Percentiles rank a stretch among this genome's conserved stretches.
These are phyloP conservation scores for Xylaria bambusicola DNA, from an alignment of 495 filamentous ascomycete species.

Conservation along the genomic window DNA sequence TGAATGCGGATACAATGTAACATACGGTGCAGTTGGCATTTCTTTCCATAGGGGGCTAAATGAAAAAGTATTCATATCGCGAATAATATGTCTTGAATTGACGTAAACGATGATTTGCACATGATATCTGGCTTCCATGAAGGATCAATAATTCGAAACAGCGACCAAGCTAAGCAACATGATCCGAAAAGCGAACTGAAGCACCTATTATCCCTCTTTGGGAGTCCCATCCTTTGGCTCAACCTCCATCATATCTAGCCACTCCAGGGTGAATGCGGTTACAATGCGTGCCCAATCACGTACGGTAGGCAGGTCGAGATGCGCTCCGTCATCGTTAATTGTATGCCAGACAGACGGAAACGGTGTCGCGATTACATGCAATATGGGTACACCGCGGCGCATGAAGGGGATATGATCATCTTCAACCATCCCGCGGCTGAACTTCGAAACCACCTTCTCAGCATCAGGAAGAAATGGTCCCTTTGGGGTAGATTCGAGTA, in stretches of 20 bases:
- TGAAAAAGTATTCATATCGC: not conserved
- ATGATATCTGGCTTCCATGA: not conserved
- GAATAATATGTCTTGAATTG: not conserved
- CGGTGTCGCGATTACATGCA: constrained; percentile 81
- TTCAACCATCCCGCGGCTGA: constrained; percentile 54
- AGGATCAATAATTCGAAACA: not conserved
- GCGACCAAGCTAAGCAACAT: constrained; percentile 6
- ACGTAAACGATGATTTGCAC: constrained; percentile 2
- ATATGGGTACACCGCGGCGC: constrained; percentile 75
- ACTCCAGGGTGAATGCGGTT: constrained; percentile 85
- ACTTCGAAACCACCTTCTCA: constrained; percentile 52
- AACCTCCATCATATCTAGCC: constrained; percentile 85
- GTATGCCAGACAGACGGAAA: constrained; percentile 91
- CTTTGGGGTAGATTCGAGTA: constrained; percentile 39
- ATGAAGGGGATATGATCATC: constrained; percentile 95
- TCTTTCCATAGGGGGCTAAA: no score
- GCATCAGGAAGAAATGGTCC: constrained; percentile 50
- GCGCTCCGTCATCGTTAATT: constrained; percentile 78
- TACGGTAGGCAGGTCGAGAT: constrained; percentile 80
- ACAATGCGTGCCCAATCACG: constrained; percentile 85
- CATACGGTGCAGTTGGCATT: no score
- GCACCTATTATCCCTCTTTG: not conserved
- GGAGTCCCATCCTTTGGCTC: constrained; percentile 37
- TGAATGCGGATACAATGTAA: not conserved
- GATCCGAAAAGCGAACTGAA: constrained; percentile 4